A percentile compares a stretch with the other conserved stretches of the same genome.
Evolutionary conservation across 2,329 filamentous ascomycete genomes (phyloP).

Genomic region (Cercospora janseana): DNA sequence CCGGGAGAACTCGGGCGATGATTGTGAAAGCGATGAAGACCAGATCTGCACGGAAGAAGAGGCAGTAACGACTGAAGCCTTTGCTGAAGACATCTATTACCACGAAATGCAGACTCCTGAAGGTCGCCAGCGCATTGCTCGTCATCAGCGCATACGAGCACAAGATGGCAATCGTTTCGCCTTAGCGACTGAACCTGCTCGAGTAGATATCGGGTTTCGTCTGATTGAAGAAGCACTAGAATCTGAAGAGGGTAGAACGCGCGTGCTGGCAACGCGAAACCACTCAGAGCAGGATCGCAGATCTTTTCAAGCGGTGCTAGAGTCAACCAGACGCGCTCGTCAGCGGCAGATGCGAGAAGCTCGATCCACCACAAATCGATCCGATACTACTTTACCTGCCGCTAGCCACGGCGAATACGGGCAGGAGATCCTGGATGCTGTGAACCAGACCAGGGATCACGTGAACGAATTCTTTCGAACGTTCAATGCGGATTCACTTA

Average conservation of each 20-base stretch:
- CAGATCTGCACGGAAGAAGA: constrained; percentile 40
- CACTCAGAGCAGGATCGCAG: constrained; percentile 9
- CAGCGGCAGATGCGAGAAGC: background rate
- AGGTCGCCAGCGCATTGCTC: constrained; percentile 30
- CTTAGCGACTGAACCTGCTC: constrained; percentile 23
- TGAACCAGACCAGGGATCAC: constrained; percentile 21
- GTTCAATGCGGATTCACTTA: constrained; percentile 22
- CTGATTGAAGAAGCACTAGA: constrained; percentile 35
- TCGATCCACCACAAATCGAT: background rate
- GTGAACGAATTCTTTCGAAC: constrained; percentile 30
- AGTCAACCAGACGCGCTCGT: constrained; percentile 3
- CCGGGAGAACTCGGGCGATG: constrained; percentile 32
- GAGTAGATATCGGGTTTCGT: constrained; percentile 35
- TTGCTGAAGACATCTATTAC: constrained; percentile 34
- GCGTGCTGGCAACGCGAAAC: constrained; percentile 26
- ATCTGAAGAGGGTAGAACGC: constrained; percentile 30
- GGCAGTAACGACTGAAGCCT: constrained; percentile 26
- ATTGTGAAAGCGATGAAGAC: constrained; percentile 46
- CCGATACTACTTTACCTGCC: constrained; percentile 9
- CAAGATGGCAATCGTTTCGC: constrained; percentile 32
- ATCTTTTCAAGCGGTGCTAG: constrained; percentile 17
- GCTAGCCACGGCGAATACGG: constrained; percentile 25
- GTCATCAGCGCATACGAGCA: constrained; percentile 37
- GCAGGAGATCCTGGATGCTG: constrained; percentile 18
- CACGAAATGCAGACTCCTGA: constrained; percentile 29